A percentile compares a stretch with the other conserved stretches of the same genome.
Evolutionary conservation across 1,139 yeast species (phyloP).

Genomic region (Chernovozyma sophiae-reginae): DNA sequence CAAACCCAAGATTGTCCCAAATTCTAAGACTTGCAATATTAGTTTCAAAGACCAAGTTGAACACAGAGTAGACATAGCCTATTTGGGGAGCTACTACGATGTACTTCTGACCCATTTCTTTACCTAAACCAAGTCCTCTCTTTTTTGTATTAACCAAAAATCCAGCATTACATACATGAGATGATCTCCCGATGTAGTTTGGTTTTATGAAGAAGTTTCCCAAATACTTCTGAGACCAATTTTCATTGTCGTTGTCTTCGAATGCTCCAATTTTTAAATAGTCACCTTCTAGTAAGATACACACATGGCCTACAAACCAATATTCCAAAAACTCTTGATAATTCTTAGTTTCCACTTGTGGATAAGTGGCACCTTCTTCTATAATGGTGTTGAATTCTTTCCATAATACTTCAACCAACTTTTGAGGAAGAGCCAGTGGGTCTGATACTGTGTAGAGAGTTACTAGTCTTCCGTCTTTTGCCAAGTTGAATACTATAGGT

Average conservation of each 20-base stretch:
- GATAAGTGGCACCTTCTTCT: constrained; percentile 51
- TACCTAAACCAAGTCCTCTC: constrained; percentile 64
- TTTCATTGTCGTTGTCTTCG: no score
- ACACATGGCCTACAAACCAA: constrained; percentile 46
- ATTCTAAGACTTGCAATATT: constrained; percentile 63
- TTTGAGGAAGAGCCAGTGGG: constrained; percentile 28
- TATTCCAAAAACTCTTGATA: constrained; percentile 33
- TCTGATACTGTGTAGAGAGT: constrained; percentile 34
- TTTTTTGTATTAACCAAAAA: constrained; percentile 55
- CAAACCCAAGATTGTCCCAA: constrained; percentile 77
- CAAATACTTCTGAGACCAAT: constrained; percentile 46
- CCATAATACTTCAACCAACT: constrained; percentile 28
- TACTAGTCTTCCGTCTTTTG: constrained; percentile 26
- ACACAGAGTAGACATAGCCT: constrained; percentile 77
- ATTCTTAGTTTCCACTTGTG: constrained; percentile 26
- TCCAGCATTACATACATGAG: constrained; percentile 79
- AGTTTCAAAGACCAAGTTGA: constrained; percentile 73
- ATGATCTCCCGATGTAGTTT: constrained; percentile 71
- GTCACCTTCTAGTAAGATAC: constrained; percentile 41
- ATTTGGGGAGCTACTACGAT: constrained; percentile 62
- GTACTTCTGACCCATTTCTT: constrained; percentile 56
- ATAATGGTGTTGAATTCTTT: constrained; percentile 43
- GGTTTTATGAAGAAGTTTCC: constrained; percentile 78
- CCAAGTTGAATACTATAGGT: constrained; percentile 25
- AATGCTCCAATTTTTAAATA: constrained; percentile 11